A percentile compares a stretch with the other conserved stretches of the same genome.
phyloP scores from a whole-genome alignment of 1,284 basidiomycete genomes.

The Neolentinus lepideus region DNA sequence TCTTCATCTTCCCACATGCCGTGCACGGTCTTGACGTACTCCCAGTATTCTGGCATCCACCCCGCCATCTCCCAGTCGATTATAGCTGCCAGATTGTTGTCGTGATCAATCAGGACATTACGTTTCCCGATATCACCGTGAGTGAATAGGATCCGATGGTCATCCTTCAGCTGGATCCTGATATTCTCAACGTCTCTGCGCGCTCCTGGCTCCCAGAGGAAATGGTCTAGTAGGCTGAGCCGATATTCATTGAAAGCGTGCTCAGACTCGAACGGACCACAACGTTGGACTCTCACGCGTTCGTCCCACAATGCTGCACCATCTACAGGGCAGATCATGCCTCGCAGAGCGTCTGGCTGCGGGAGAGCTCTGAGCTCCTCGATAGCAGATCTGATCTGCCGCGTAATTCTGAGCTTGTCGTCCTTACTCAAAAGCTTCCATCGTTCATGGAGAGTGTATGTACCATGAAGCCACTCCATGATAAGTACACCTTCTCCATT shows the following conservation, averaged over 20 bases:
- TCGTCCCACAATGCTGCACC: not conserved
- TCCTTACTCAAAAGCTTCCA: not conserved
- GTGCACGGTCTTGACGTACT: not conserved
- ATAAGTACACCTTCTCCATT: not conserved
- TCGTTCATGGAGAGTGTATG: not conserved
- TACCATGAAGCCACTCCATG: not conserved
- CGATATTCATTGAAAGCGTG: not conserved
- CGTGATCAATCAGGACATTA: not conserved
- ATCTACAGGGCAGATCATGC: not conserved
- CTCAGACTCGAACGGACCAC: not conserved
- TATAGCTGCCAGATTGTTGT: not conserved
- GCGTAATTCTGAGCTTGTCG: not conserved
- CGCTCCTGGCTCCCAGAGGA: not conserved
- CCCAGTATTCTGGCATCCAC: not conserved
- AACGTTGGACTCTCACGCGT: not conserved
- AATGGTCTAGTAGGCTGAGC: not conserved
- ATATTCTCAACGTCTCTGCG: not conserved
- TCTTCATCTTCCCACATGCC: not conserved
- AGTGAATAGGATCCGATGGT: not conserved
- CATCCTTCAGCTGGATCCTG: not conserved
- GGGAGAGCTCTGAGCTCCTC: not conserved
- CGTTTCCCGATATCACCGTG: not conserved
- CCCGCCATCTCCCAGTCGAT: not conserved
- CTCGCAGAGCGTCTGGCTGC: not conserved
- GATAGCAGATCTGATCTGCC: not conserved